Evolutionary conservation across 2,329 filamentous ascomycete genomes (phyloP).

Genomic region (Pseudopithomyces chartarum): DNA sequence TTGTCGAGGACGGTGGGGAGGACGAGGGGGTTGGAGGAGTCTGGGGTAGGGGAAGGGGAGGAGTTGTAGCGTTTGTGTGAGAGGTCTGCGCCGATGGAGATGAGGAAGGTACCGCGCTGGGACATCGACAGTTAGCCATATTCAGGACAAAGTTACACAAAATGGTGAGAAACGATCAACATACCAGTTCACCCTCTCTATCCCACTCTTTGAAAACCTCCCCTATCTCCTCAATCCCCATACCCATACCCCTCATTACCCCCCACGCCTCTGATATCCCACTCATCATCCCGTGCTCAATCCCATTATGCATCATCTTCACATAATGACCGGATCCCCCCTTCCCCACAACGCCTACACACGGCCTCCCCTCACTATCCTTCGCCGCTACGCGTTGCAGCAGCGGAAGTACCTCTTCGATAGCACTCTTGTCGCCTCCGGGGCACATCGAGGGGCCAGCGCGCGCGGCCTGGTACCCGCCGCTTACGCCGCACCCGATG

Average conservation of each 20-base stretch:
- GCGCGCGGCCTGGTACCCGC: conserved; percentile 71
- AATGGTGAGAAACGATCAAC: neutral
- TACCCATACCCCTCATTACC: conserved; percentile 63
- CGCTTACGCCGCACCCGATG: conserved; percentile 70
- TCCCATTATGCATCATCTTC: conserved; percentile 78
- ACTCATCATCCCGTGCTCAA: conserved; percentile 74
- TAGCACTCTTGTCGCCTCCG: conserved; percentile 61
- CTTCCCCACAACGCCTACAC: conserved; percentile 65
- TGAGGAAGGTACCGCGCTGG: conserved; percentile 62
- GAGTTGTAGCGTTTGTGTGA: conserved; percentile 55
- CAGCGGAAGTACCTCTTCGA: conserved; percentile 66
- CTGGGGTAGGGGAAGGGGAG: conserved; percentile 28
- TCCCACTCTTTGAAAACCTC: conserved; percentile 67
- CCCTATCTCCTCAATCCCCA: conserved; percentile 65
- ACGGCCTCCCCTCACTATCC: conserved; percentile 62
- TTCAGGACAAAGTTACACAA: too few relatives aligned
- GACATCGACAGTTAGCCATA: conserved; percentile 2
- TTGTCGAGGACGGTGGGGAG: conserved; percentile 69
- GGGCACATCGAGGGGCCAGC: conserved; percentile 71
- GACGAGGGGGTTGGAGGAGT: conserved; percentile 50
- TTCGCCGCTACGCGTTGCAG: conserved; percentile 67
- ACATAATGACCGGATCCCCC: conserved; percentile 72
- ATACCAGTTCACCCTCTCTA: conserved; percentile 59
- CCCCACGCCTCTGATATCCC: conserved; percentile 68
- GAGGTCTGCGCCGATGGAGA: conserved; percentile 67